Base-by-base conservation (phyloP, 225 moss, liverwort and hornwort genomes). In the Physcomitrium patens region DNA sequence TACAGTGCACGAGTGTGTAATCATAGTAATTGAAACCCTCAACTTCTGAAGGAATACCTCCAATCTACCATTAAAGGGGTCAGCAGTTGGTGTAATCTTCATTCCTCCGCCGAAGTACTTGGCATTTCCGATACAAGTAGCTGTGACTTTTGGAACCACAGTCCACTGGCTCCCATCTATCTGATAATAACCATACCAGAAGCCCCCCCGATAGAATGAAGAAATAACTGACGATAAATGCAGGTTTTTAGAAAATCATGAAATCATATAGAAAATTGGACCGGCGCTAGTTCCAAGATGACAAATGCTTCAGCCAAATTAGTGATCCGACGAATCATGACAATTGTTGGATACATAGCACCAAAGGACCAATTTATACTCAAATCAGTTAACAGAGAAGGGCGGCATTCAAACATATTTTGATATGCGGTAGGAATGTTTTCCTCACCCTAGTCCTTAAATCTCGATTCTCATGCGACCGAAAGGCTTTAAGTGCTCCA, bases 91-190 rank as follows among this genome's bases (percentile, higher is more conserved):
- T 46, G 94, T 78, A 46, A 96, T 96, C 71, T 91, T 91, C 90
- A 96, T 94, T 17, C 96, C 96, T 61, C 96, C 96, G 28, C 90
- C 94, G 87, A 96, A 96, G 72, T 86, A 96, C 44, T 87, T 87
- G 2, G 89, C 85, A 73, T 96, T 96, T 12, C 96, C 92, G 11
- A 96, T 74, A 63, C 91, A 92, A 37, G 94, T 90, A 16, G 96
- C 80, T 68, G 96, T 77, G 10, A 91, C 92, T 56, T 87, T 91
- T 1, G 92, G 82, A 58, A 83, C 22, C 27, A 83, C 74, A 69
- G 76, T 82, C 94, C 94, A 96, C 22, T 89, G 75, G 42, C 90
- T 89, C 18, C 76, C 87, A 87, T 96, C 83, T 50, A 60, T 70
- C 91, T 92, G 58, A 61, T 75, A 13, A 72, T 23, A 50, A 67